Evolutionary conservation across 805 yeast species (phyloP).

Genomic region (Wickerhamomyces chaumierensis): DNA sequence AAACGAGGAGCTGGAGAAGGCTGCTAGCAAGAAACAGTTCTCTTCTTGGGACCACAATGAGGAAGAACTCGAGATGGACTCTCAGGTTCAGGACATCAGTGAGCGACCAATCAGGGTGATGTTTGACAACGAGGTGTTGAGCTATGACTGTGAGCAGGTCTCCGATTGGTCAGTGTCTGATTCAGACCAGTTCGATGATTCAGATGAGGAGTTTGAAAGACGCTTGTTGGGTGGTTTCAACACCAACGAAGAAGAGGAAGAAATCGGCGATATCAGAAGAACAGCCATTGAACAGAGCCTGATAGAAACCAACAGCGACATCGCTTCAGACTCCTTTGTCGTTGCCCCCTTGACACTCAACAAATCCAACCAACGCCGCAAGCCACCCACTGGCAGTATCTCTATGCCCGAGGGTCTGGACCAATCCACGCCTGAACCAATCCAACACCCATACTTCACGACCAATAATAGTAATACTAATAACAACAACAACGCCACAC

Average conservation of each 20-base stretch:
- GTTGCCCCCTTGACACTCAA: not conserved
- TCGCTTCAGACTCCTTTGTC: not conserved
- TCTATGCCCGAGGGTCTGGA: no score
- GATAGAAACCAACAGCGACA: not conserved
- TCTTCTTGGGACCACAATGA: not conserved
- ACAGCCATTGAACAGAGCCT: not conserved
- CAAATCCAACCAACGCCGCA: not conserved
- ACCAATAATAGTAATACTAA: no score
- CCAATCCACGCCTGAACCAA: not conserved
- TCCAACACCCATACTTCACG: not conserved
- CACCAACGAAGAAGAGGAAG: not conserved
- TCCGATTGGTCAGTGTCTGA: no score
- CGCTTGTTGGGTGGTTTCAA: not conserved
- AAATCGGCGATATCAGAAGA: not conserved
- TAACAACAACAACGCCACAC: no score
- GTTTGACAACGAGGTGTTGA: not conserved
- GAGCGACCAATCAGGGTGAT: not conserved
- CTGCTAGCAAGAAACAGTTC: slow-evolving; percentile 7
- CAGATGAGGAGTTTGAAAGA: not conserved
- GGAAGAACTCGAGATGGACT: no score
- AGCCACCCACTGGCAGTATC: not conserved
- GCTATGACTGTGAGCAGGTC: not conserved
- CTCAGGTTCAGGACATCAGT: not conserved
- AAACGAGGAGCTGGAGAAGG: slow-evolving; percentile 48
- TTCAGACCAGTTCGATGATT: not conserved